phyloP scores from a whole-genome alignment of 805 yeast genomes.

The Kodamaea hsintzibuensis region DNA sequence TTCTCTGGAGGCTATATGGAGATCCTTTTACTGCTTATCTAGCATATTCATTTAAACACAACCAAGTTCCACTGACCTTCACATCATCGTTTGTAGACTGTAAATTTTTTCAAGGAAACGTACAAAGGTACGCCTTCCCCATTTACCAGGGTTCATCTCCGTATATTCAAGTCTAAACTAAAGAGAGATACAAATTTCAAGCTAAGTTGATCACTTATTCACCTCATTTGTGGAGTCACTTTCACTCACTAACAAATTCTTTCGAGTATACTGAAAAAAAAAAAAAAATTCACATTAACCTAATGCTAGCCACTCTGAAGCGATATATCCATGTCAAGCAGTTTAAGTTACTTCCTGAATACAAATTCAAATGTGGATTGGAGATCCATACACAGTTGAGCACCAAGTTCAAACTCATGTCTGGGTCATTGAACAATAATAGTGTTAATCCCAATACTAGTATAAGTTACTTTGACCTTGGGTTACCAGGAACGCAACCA shows the following conservation, averaged over 20 bases:
- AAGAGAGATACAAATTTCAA: no score
- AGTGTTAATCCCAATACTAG: constrained; percentile 61
- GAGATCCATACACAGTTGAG: constrained; percentile 91
- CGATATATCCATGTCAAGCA: background rate
- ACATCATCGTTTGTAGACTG: no score
- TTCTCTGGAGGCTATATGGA: no score
- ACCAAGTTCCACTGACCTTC: no score
- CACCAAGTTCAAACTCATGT: constrained; percentile 75
- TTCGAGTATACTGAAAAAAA: background rate
- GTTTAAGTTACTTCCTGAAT: constrained; percentile 19
- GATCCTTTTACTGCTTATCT: no score
- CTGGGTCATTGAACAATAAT: constrained; percentile 46
- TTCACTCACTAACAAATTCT: background rate
- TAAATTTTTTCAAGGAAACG: no score
- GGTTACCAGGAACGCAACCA: constrained; percentile 94
- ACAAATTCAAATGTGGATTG: constrained; percentile 72
- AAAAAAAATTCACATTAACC: background rate
- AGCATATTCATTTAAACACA: no score
- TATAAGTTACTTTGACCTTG: constrained; percentile 77
- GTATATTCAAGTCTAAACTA: no score
- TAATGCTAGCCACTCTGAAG: background rate
- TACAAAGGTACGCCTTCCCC: no score
- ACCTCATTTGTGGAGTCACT: background rate
- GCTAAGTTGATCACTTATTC: no score
- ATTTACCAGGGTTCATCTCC: no score